Percentiles rank a stretch among this genome's conserved stretches.
These are phyloP conservation scores for Laetiporus sulphureus DNA, from an alignment of 1,284 basidiomycete species.

Conservation along the genomic window DNA sequence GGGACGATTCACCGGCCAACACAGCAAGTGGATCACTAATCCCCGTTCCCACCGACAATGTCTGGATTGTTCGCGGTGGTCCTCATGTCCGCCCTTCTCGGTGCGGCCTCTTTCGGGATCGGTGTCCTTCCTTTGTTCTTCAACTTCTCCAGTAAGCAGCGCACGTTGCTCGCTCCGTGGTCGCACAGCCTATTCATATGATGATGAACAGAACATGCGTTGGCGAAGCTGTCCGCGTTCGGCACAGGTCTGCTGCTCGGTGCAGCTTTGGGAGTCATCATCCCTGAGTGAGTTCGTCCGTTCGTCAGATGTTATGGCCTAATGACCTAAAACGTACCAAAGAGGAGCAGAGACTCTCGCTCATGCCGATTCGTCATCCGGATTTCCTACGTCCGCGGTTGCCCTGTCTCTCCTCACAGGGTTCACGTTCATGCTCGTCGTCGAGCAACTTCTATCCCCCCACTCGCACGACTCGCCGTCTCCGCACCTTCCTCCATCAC, in stretches of 20 bases:
- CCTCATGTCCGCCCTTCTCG: conserved; percentile 56
- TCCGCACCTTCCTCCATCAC: conserved; percentile 9
- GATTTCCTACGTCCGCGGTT: conserved; percentile 48
- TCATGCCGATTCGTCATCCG: conserved; percentile 30
- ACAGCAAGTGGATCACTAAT: background rate
- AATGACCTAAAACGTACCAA: conserved; percentile 4
- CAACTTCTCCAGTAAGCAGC: conserved; percentile 61
- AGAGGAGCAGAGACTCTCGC: conserved; percentile 60
- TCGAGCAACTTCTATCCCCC: conserved; percentile 56
- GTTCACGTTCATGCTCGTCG: conserved; percentile 80
- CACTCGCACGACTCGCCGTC: conserved; percentile 33
- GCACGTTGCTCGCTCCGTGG: background rate
- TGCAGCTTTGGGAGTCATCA: conserved; percentile 84
- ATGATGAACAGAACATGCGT: conserved; percentile 41
- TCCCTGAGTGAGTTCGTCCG: conserved; percentile 70
- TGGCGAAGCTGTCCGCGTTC: conserved; percentile 60
- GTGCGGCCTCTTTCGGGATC: conserved; percentile 61
- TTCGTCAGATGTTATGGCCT: background rate
- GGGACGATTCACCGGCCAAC: background rate
- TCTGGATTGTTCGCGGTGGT: conserved; percentile 20
- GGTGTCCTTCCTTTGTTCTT: conserved; percentile 75
- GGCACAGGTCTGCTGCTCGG: conserved; percentile 86
- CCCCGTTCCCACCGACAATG: no score
- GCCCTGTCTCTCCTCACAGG: conserved; percentile 73
- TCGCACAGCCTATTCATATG: background rate